A percentile compares a stretch with the other conserved stretches of the same genome.
Evolutionary conservation across 2,329 filamentous ascomycete genomes (phyloP).

Genomic region (Hymenoscyphus albidus): DNA sequence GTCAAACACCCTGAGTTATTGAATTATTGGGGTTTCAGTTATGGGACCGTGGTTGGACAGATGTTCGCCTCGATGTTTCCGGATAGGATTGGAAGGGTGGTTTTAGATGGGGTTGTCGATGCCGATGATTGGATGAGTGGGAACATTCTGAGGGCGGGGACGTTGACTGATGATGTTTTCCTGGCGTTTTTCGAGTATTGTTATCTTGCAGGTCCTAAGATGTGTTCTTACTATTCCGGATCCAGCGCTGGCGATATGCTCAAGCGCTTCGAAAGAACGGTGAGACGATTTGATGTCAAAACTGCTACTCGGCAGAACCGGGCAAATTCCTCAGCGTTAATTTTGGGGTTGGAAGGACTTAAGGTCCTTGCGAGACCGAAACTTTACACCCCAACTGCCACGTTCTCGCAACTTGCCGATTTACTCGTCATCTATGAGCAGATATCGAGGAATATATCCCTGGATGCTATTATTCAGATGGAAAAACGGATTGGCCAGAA

Average conservation of each 20-base stretch:
- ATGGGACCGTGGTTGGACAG: constrained; percentile 42
- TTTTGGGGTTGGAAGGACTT: neutral
- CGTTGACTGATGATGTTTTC: constrained; percentile 25
- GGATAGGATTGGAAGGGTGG: constrained; percentile 39
- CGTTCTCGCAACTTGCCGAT: neutral
- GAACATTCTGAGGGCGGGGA: constrained; percentile 17
- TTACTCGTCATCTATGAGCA: neutral
- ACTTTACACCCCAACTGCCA: neutral
- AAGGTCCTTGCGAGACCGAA: neutral
- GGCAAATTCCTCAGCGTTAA: constrained; percentile 21
- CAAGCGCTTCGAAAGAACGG: constrained; percentile 22
- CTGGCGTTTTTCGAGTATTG: constrained; percentile 29
- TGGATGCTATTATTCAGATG: neutral
- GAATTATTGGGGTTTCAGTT: constrained; percentile 49
- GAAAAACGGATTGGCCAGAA: neutral
- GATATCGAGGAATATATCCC: neutral
- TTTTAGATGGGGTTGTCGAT: constrained; percentile 31
- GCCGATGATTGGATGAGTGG: constrained; percentile 13
- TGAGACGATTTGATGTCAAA: constrained; percentile 16
- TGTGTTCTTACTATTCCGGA: constrained; percentile 26
- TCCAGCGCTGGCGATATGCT: constrained; percentile 24
- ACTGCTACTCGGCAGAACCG: constrained; percentile 15
- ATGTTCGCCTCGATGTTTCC: constrained; percentile 44
- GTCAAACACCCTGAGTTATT: constrained; percentile 27
- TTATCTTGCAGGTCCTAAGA: constrained; percentile 33